Percentiles rank a stretch among this genome's conserved stretches.
Evolutionary conservation across 805 yeast species (phyloP).

Genomic region (Ogataea wickerhamii): DNA sequence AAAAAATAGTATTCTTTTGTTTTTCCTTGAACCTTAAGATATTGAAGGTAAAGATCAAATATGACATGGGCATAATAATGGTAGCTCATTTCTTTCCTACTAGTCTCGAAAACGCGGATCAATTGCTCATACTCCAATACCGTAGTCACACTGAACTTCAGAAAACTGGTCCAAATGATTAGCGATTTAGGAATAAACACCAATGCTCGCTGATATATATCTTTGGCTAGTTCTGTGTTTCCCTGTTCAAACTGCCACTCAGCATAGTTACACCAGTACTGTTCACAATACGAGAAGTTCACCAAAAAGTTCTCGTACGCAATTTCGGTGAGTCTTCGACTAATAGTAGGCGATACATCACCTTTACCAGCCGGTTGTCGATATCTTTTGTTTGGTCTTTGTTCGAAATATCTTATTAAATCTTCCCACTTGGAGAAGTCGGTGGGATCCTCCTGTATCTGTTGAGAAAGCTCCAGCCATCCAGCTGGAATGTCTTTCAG

Average conservation of each 20-base stretch:
- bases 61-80: constrained; percentile 51
- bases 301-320: constrained; percentile 42
- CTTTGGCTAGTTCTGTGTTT: constrained; percentile 34
- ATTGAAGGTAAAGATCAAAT: constrained; percentile 47
- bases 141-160: constrained; percentile 37
- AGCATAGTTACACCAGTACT: constrained; percentile 59
- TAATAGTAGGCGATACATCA: neutral
- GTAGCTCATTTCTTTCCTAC: constrained; percentile 46
- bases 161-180: constrained; percentile 48
- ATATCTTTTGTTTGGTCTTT: constrained; percentile 11
- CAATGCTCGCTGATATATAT: constrained; percentile 39
- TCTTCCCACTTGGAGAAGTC: constrained; percentile 37
- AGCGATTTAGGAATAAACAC: constrained; percentile 40
- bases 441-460: constrained; percentile 33
- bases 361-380: constrained; percentile 4
- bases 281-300: constrained; percentile 47
- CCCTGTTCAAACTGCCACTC: constrained; percentile 44
- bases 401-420: constrained; percentile 34
- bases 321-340: constrained; percentile 4
- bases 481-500: constrained; percentile 19
- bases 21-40: constrained; percentile 31
- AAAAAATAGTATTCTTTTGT: constrained; percentile 37
- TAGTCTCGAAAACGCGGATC: constrained; percentile 40
- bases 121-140: constrained; percentile 32
- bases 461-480: constrained; percentile 34